phyloP scores from a whole-genome alignment of 345 rosid species.

The Noccaea bulbosa region DNA sequence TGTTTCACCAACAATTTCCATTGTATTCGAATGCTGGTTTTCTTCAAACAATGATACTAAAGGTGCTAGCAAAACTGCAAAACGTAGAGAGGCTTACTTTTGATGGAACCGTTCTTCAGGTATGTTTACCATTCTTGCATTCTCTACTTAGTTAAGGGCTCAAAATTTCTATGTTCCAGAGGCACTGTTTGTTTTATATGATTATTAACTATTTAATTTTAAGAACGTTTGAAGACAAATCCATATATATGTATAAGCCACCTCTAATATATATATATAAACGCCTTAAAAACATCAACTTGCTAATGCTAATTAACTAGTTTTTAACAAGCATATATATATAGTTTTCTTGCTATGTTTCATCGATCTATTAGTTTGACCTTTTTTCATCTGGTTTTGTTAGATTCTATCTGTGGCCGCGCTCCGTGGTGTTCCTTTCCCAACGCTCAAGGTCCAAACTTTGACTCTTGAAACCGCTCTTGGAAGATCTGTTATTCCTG shows the following conservation, averaged over 20 bases:
- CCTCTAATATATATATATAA: too few species aligned
- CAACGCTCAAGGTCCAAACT: constrained; percentile 7
- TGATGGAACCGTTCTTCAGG: constrained; percentile 13
- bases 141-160: too few species aligned
- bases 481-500: constrained; percentile 17
- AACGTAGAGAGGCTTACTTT: constrained; percentile 29
- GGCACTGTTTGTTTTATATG: too few species aligned
- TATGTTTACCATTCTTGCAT: constrained; percentile 1
- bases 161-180: too few species aligned
- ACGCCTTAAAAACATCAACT: too few species aligned
- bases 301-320: too few species aligned
- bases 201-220: too few species aligned
- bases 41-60: neutral
- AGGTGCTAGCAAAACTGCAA: constrained; percentile 15
- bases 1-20: too few species aligned
- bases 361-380: neutral
- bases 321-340: too few species aligned
- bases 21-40: neutral
- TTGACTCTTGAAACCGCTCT: neutral
- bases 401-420: constrained; percentile 22
- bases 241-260: too few species aligned
- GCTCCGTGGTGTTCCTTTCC: constrained; percentile 14
- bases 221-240: too few species aligned
- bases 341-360: neutral
- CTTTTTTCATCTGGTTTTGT: neutral